Base-by-base conservation (phyloP, 78 protist genomes). In the Dictyostelium intermedium region DNA sequence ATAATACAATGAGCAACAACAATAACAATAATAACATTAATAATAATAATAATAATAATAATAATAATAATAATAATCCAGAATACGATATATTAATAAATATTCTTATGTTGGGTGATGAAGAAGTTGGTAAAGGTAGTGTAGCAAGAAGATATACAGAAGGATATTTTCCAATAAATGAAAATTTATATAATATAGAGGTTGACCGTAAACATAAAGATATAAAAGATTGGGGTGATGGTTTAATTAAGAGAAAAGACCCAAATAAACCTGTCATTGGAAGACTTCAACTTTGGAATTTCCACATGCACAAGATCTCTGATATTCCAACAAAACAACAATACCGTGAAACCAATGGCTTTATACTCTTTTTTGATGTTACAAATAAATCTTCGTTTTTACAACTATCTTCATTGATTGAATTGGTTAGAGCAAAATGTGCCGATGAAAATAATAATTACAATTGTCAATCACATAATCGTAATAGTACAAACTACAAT, bases 121-220 rank as follows among this genome's bases (percentile, higher is more conserved):
- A 63, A 63, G 73, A 63, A 63, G 73, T 63, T 25, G 73, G 73
- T 63, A 63, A 63, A 63, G 73, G 34, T 25, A 63, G 73, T 63
- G 73, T 63, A 1, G 32, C 32, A n/a, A 20, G 73, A 23, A 63
- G 73, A 63, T 63, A 63, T 63, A 63, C 73, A 63, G 73, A 63
- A 63, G 73, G 73, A 20, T 63, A 63, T 63, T 63, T 63, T 11
- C 73, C 73, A 63, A 27, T 63, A 63, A 63, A 63, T 63, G 73
- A 63, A 63, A 63, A 63, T 20, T 8, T 63, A 63, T 63, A 63
- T n/a, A 63, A 63, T n/a, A 25, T 63, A 63, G 32, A 63, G 8
- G 73, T 63, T 23, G 73, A 63, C 27, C 14, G 73, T 63, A 63
- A 63, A n/a, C 27, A n/a, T 23, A 20, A 27, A 23, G 32, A 63